Base-by-base conservation (phyloP, 208 protist species). In the Trypanosoma melophagium region DNA sequence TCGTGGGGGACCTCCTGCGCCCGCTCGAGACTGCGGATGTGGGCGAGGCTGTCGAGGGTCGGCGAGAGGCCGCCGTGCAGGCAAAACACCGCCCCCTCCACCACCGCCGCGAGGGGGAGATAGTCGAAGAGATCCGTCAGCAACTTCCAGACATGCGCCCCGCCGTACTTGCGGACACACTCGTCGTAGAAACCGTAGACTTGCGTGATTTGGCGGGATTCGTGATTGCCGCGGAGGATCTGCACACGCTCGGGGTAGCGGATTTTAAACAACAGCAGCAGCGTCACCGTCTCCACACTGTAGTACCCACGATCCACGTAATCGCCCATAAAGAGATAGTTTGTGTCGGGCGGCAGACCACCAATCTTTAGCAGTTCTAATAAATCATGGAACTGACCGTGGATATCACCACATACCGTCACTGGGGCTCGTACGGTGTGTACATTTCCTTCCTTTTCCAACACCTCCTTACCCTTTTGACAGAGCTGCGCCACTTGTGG, bases 171-270 rank as follows among this genome's bases (percentile, higher is more conserved):
- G 40, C 96, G 89, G 54, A 99, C 87, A 79, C 98, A 99, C 70
- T 99, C 98, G 56, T 99, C 98, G 77, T 99, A 99, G 78, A 99
- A 99, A 31, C 98, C 98, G 81, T 99, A 99, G 19, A 99, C 97
- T 76, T 99, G 97, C 57, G 98, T 99, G 60, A 99, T 98, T 65
- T 99, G 97, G 3, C 98, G 83, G 1, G 91, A 98, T 74, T 99
- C 98, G 77, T 99, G 98, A 76, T 99, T 99, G 56, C 98, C 98
- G 66, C 98, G 89, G 8, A 99, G 82, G 16, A 99, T 81, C 74
- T 97, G 96, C 40, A 99, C 83, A 3, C 98, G 81, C 60, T 97
- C 86, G 8, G 97, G 97, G 71, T 98, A 99, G 47, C 96, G 90
- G 17, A 98, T 88, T 72, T 99, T 99, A 53, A 98, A 93, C 12